A percentile compares a stretch with the other conserved stretches of the same genome.
Conservation (phyloP, 169 alveolate genomes). For the Miamiensis avidus region DNA sequence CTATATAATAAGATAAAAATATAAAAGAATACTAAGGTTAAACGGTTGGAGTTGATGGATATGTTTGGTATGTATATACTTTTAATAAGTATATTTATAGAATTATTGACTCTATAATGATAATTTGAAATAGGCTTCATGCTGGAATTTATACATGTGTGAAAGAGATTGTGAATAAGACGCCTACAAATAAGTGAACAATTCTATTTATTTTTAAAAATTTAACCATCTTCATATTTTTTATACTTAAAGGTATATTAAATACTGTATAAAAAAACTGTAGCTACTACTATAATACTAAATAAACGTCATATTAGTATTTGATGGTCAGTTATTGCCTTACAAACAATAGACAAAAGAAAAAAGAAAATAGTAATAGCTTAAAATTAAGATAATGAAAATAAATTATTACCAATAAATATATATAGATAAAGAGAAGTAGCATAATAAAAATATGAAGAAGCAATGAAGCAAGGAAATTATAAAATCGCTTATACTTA, state of each 20-base stretch:
- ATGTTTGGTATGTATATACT: constrained; percentile 53
- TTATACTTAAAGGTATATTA: constrained; percentile 11
- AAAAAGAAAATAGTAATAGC: constrained; percentile 69
- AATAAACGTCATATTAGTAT: constrained; percentile 67
- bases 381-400: constrained; percentile 33
- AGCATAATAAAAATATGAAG: constrained; percentile 45
- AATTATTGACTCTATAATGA: background rate
- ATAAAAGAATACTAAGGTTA: constrained; percentile 53
- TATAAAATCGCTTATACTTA: constrained; percentile 56
- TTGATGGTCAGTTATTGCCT: constrained; percentile 78
- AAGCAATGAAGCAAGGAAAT: constrained; percentile 48
- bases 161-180: constrained; percentile 48
- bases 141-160: constrained; percentile 58
- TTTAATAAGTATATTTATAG: background rate
- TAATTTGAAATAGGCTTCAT: constrained; percentile 53
- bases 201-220: background rate
- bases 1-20: constrained; percentile 47
- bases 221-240: background rate
- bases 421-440: constrained; percentile 44
- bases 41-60: constrained; percentile 71
- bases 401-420: constrained; percentile 11
- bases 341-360: constrained; percentile 74
- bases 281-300: constrained; percentile 51
- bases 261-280: constrained; percentile 52
- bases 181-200: constrained; percentile 46